These are phyloP conservation scores for Colletotrichum shisoi DNA, from an alignment of 2,329 filamentous ascomycete genomes.

Conservation along the genomic window DNA sequence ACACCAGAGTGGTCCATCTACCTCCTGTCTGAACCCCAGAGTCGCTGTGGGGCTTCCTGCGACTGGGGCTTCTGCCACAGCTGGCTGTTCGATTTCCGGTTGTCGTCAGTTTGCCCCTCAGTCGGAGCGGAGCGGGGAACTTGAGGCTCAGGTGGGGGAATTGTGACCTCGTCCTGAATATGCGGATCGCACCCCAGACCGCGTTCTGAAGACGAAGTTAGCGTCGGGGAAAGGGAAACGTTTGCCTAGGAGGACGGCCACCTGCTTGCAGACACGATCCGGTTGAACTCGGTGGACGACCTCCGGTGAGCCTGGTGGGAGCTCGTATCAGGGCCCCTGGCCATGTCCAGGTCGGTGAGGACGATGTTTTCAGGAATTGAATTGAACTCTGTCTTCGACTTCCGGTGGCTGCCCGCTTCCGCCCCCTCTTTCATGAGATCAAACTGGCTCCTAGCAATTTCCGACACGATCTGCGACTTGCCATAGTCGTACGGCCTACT, in stretches of 20 bases:
- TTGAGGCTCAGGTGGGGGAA: not conserved
- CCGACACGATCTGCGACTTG: not conserved
- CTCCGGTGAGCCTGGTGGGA: not conserved
- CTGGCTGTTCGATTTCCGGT: conserved; percentile 39
- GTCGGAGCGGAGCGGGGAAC: conserved; percentile 34
- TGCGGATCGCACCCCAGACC: not conserved
- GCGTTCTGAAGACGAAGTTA: not conserved
- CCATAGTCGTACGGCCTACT: not conserved
- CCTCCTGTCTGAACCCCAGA: conserved; percentile 7
- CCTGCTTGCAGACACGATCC: not conserved
- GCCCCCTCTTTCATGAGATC: no score
- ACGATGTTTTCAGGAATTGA: not conserved
- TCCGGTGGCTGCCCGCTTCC: conserved; percentile 11
- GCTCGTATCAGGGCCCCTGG: not conserved
- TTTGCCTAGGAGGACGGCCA: not conserved
- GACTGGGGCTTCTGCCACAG: conserved; percentile 35
- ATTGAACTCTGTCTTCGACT: conserved; percentile 27
- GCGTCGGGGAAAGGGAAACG: not conserved
- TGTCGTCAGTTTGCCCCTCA: conserved; percentile 47
- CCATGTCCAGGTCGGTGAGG: not conserved
- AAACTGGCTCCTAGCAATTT: not conserved
- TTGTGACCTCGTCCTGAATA: not conserved
- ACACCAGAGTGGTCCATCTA: not conserved
- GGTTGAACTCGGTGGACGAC: conserved; percentile 23
- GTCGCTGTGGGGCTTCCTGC: not conserved